Conservation (phyloP, 768 basidiomycete species). For the Tulasnella sp. region DNA sequence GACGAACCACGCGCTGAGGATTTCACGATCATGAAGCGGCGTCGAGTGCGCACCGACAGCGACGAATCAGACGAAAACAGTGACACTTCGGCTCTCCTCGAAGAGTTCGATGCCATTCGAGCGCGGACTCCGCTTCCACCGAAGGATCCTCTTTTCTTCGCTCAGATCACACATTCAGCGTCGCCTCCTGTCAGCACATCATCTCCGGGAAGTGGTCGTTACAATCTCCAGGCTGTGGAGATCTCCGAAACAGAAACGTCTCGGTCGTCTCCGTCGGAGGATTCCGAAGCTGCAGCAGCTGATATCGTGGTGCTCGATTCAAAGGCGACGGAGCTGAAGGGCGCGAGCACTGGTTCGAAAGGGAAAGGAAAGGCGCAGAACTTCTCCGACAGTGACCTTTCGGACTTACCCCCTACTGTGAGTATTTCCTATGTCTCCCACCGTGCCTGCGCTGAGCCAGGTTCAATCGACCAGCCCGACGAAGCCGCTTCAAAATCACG, state of each 20-base stretch:
- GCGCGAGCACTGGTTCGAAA: background rate
- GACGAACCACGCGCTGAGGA: conserved; percentile 23
- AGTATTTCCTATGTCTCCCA: background rate
- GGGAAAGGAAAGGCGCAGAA: conserved; percentile 15
- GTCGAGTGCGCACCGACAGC: background rate
- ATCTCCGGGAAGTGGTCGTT: background rate
- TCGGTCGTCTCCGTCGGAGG: background rate
- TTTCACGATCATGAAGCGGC: conserved; percentile 1
- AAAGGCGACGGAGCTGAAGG: background rate
- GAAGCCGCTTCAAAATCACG: conserved; percentile 4
- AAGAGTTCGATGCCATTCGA: conserved; percentile 16
- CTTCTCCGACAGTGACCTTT: conserved; percentile 30
- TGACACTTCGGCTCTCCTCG: background rate
- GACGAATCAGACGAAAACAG: background rate
- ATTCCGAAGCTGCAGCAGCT: background rate
- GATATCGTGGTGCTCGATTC: background rate
- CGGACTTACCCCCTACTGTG: conserved; percentile 26
- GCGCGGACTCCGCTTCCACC: conserved; percentile 24
- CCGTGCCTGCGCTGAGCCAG: background rate
- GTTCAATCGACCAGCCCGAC: background rate
- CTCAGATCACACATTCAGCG: background rate
- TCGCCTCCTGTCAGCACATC: background rate
- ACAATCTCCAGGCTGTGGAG: conserved; percentile 23
- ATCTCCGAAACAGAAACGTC: conserved; percentile 1
- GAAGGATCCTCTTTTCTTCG: conserved; percentile 17